A percentile compares a stretch with the other conserved stretches of the same genome.
Evolutionary conservation across 139 green algal species (phyloP).

Genomic region (Coelastrella sp.): DNA sequence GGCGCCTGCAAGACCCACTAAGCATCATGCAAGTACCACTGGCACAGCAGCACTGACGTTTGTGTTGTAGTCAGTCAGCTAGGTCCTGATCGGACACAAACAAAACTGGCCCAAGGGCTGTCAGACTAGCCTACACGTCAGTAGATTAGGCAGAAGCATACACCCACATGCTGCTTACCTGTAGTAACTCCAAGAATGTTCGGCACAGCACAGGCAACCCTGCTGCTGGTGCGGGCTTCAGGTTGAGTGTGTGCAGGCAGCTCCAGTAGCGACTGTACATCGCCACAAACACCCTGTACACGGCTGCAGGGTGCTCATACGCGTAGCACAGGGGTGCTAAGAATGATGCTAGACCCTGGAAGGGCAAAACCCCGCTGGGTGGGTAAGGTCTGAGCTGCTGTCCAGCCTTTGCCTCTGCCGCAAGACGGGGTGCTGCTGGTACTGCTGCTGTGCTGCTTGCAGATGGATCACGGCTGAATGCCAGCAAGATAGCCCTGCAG

Average conservation of each 20-base stretch:
- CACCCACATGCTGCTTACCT: constrained; percentile 45
- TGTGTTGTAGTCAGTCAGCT: too few species aligned
- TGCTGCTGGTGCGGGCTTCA: constrained; percentile 48
- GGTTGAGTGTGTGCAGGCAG: constrained; percentile 65
- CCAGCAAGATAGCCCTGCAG: constrained; percentile 32
- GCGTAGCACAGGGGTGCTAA: constrained; percentile 76
- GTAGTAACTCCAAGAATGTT: constrained; percentile 61
- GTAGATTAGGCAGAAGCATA: constrained; percentile 23
- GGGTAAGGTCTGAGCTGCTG: constrained; percentile 55
- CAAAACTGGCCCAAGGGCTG: too few species aligned
- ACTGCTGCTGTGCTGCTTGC: constrained; percentile 19
- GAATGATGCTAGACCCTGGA: constrained; percentile 52
- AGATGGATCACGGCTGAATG: constrained; percentile 38
- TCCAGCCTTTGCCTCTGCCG: constrained; percentile 1
- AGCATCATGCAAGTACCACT: too few species aligned
- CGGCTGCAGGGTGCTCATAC: constrained; percentile 57
- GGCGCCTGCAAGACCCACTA: too few species aligned
- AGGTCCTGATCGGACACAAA: too few species aligned
- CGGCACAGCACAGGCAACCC: constrained; percentile 66
- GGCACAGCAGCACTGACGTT: too few species aligned
- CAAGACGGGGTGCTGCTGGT: neutral
- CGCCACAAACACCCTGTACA: constrained; percentile 62
- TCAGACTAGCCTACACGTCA: too few species aligned
- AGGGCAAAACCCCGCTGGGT: constrained; percentile 63
- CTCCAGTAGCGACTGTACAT: constrained; percentile 81